Evolutionary conservation across 345 rosid genomes (phyloP), one percentile per base, ranked within the genome.

Genomic region (Moricandia moricandioides): DNA sequence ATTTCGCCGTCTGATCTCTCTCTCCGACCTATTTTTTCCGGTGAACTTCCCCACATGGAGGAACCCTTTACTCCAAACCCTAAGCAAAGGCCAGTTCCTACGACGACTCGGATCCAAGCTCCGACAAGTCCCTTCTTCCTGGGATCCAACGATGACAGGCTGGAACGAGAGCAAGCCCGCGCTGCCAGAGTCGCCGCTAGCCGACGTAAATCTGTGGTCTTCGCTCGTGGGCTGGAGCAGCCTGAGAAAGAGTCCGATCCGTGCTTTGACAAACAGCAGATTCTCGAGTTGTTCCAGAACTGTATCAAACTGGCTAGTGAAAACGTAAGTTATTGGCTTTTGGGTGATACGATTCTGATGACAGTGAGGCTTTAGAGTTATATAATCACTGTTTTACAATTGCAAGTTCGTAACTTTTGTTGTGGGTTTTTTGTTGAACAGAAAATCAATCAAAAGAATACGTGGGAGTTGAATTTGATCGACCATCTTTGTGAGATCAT

Each of bases 221-320:
- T 65, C 45, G 47, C 49, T 18, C 69, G 81, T 29, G 84, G 58
- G 17, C 84, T 71, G 5, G 82, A 69, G 13, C 69, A 29, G 31
- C 31, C 62, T 52, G 79, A 62, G n/a, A 69, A 57, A 13, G 82
- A 81, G 34, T 68, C 85, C 4, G 88, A 85, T 76, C 88, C 86
- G 9, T 81, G 83, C 82, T 92, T 91, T 14, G 88, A 81, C 69
- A 86, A 88, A 79, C 84, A 88, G 67, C 96, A 91, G 80, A 93
- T 93, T 67, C 83, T 93, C 52, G 98, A 89, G 37, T 79, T 93
- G 82, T 89, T 89, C 62, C 89, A 84, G 55, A 93, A 93, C 30
- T 91, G 97, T 85, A 91, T 93, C 86, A 93, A 91, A 83, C 84
- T 93, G 71, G 97, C 97, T 37, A 89, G 96, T 69, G 97, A 91